Evolutionary conservation across 192 early-diverging fungal genomes (phyloP).

Genomic region (Coemansia sp.): DNA sequence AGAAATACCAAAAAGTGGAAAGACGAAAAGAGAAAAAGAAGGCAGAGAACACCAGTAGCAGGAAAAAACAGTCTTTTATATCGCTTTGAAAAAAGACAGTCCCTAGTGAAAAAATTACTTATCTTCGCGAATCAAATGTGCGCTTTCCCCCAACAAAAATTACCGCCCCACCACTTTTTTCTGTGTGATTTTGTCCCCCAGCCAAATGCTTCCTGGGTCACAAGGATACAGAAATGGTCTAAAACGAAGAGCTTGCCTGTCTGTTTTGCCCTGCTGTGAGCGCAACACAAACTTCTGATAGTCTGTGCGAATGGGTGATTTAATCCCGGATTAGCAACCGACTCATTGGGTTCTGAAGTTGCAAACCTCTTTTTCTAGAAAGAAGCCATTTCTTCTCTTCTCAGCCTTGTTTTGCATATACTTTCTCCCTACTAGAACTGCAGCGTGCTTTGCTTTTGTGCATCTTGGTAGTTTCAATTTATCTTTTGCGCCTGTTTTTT

Average conservation of each 20-base stretch:
- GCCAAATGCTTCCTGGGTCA: not conserved
- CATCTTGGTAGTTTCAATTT: not conserved
- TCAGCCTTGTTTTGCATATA: not conserved
- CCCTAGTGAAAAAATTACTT: not conserved
- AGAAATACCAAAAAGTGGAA: slow-evolving; percentile 2
- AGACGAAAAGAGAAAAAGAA: slow-evolving; percentile 4
- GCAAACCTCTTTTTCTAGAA: not conserved
- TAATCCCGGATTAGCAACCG: too few species aligned
- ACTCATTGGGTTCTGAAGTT: too few species aligned
- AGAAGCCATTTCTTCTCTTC: not conserved
- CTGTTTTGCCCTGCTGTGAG: too few species aligned
- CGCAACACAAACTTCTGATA: too few species aligned
- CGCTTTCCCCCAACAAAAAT: not conserved
- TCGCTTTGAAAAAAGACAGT: not conserved
- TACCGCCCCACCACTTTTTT: not conserved
- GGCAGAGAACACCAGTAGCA: not conserved
- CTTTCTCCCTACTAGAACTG: not conserved
- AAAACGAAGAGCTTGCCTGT: too few species aligned
- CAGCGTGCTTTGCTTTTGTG: not conserved
- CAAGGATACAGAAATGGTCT: not conserved
- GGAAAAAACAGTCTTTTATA: not conserved
- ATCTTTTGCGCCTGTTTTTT: slow-evolving; percentile 1
- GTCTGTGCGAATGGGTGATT: too few species aligned
- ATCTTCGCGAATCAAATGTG: not conserved
- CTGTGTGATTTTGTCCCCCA: not conserved